A percentile compares a stretch with the other conserved stretches of the same genome.
Conservation (phyloP, 169 alveolate species). For the Eimeria sp. region DNA sequence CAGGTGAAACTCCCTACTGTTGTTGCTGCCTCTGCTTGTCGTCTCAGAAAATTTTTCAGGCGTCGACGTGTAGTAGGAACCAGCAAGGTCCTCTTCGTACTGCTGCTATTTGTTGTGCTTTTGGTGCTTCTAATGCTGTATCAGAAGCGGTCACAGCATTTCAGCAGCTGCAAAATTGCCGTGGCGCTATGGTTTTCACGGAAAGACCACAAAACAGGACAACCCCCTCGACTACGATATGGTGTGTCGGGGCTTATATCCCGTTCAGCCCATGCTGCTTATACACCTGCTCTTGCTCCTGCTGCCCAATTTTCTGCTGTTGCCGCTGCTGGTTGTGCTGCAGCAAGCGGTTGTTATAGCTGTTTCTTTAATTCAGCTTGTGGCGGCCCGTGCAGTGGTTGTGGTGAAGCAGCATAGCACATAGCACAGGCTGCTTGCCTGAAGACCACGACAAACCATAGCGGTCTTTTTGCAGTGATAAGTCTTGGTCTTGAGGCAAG, state of each 20-base stretch:
- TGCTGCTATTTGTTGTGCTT: not conserved
- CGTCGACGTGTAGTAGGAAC: not conserved
- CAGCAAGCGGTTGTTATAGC: not conserved
- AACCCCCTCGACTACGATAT: too few species aligned
- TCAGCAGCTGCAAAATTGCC: not conserved
- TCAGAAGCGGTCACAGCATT: not conserved
- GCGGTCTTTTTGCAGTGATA: too few species aligned
- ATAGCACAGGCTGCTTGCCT: too few species aligned
- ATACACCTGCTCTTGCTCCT: not conserved
- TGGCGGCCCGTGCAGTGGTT: too few species aligned
- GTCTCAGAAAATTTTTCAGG: not conserved
- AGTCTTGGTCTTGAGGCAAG: too few species aligned
- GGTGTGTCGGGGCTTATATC: not conserved
- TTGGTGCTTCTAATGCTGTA: not conserved
- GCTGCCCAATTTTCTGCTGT: not conserved
- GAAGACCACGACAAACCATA: too few species aligned
- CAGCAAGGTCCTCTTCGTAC: not conserved
- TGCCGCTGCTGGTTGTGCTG: not conserved
- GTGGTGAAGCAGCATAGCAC: too few species aligned
- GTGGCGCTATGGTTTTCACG: too few species aligned
- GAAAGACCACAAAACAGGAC: too few species aligned
- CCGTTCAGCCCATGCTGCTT: not conserved
- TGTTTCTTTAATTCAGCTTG: too few species aligned
- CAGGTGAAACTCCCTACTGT: not conserved
- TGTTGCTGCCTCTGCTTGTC: not conserved